Percentiles rank a stretch among this genome's conserved stretches.
Evolutionary conservation across 768 basidiomycete species (phyloP).

Genomic region (Agrocybe praecox): DNA sequence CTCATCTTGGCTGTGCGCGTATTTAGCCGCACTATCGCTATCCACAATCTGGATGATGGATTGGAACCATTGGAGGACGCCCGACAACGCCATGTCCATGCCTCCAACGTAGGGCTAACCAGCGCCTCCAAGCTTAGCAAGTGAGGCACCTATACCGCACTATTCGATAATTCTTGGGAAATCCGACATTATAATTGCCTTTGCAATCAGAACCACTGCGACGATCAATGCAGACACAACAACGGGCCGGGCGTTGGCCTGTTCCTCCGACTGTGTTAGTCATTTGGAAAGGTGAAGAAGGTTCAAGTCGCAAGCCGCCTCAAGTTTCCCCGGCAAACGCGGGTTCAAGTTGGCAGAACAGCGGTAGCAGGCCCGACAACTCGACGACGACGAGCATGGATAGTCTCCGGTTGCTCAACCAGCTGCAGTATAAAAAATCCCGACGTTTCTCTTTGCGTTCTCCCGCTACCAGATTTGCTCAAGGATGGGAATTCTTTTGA

Average conservation of each 20-base stretch:
- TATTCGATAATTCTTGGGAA: too few species aligned
- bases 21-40: too few species aligned
- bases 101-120: too few species aligned
- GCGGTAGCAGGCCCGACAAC: conserved; percentile 29
- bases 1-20: too few species aligned
- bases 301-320: conserved; percentile 36
- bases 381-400: conserved; percentile 58
- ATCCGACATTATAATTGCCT: too few species aligned
- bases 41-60: too few species aligned
- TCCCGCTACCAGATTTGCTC: conserved; percentile 62
- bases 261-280: conserved; percentile 51
- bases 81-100: too few species aligned
- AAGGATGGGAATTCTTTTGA: conserved; percentile 8
- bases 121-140: too few species aligned
- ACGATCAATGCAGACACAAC: conserved; percentile 21
- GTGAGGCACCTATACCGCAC: too few species aligned
- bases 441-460: conserved; percentile 78
- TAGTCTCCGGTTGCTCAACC: conserved; percentile 30
- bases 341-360: conserved; percentile 28
- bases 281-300: conserved; percentile 52
- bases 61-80: too few species aligned
- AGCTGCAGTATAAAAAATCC: conserved; percentile 59
- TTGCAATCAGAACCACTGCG: conserved; percentile 28
- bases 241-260: conserved; percentile 41
- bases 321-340: conserved; percentile 25